Evolutionary conservation across 1,284 basidiomycete species (phyloP).

Genomic region (Tilletia setariae): DNA sequence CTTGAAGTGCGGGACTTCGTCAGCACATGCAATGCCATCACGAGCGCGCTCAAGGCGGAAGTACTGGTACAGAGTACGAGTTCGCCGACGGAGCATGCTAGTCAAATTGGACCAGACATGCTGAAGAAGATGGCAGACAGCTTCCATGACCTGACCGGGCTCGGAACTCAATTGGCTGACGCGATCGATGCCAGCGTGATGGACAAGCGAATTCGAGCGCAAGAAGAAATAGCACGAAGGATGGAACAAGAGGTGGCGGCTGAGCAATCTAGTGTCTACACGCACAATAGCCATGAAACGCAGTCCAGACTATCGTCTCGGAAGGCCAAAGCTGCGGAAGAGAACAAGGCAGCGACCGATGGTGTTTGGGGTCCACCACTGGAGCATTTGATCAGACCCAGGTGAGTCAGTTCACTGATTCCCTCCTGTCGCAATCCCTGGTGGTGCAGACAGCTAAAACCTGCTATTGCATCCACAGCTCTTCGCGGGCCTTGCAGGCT

Average conservation of each 20-base stretch:
- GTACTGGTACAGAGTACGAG: no score
- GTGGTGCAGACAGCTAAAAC: neutral
- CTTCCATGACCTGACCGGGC: constrained; percentile 5
- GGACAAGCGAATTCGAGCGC: constrained; percentile 35
- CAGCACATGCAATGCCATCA: constrained; percentile 24
- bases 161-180: constrained; percentile 25
- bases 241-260: constrained; percentile 22
- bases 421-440: no score
- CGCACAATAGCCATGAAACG: neutral
- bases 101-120: neutral
- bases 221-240: constrained; percentile 33
- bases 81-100: neutral
- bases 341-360: neutral
- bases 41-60: constrained; percentile 15
- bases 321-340: constrained; percentile 8
- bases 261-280: constrained; percentile 14
- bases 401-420: constrained; percentile 10
- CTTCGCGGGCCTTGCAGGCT: constrained; percentile 30
- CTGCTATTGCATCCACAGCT: neutral
- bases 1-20: constrained; percentile 49
- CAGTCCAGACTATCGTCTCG: neutral
- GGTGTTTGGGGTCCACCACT: constrained; percentile 43
- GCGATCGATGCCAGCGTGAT: constrained; percentile 54
- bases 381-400: constrained; percentile 48
- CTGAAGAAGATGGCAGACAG: constrained; percentile 10